Evolutionary conservation across 208 protist genomes (phyloP).

Genomic region (Leptomonas pyrrhocoris): DNA sequence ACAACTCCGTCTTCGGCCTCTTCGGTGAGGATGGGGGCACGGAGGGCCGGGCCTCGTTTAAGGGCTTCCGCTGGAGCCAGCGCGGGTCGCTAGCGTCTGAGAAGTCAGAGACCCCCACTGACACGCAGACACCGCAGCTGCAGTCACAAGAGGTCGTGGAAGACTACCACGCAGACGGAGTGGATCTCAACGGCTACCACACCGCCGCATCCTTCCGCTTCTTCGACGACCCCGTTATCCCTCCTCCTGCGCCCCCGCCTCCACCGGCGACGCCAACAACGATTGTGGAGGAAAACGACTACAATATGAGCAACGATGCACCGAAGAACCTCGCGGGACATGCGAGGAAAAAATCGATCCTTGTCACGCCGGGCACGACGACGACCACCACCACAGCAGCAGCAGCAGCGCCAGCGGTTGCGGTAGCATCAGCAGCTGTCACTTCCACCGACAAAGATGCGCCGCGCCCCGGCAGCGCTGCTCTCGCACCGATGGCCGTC

Average conservation of each 20-base stretch:
- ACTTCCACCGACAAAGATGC: no score
- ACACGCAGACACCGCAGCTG: not conserved
- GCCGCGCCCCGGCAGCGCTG: no score
- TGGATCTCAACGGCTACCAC: conserved; percentile 20
- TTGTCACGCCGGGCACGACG: no score
- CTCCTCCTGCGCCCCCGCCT: not conserved
- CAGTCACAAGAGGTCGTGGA: not conserved
- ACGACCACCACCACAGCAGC: no score
- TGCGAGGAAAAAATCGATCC: no score
- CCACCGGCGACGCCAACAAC: not conserved
- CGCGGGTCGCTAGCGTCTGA: not conserved
- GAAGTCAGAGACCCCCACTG: not conserved
- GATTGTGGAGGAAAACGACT: not conserved
- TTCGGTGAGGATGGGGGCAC: conserved; percentile 2
- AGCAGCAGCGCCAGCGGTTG: no score
- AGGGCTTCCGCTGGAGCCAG: not conserved
- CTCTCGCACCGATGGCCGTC: conserved; percentile 7
- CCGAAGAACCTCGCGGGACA: no score
- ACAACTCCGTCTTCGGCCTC: conserved; percentile 17
- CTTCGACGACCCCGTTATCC: not conserved
- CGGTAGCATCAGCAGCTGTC: not conserved
- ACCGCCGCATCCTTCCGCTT: conserved; percentile 29
- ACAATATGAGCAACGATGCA: not conserved
- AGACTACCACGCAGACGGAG: not conserved
- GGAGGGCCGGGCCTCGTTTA: not conserved